Conservation (phyloP, 371 early-diverging fungal species). For the Choanephora cucurbitarum region DNA sequence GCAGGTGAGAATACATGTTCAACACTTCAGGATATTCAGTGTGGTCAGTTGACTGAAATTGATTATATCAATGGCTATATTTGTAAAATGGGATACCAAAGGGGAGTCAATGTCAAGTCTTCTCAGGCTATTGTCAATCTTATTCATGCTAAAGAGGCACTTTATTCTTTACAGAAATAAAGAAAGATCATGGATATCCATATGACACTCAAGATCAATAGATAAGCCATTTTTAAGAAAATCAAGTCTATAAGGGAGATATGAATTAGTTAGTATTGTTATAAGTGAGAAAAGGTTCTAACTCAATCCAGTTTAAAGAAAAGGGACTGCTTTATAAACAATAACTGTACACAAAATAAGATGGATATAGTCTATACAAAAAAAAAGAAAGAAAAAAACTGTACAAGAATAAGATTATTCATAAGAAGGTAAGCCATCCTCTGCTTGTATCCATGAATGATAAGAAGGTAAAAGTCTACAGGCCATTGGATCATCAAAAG, state of each 20-base stretch:
- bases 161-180: neutral
- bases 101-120: constrained; percentile 11
- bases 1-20: constrained; percentile 59
- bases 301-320: too few species aligned
- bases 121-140: constrained; percentile 31
- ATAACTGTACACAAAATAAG: too few species aligned
- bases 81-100: constrained; percentile 26
- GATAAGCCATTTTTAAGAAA: too few species aligned
- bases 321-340: too few species aligned
- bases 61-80: constrained; percentile 67
- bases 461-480: constrained; percentile 11
- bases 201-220: too few species aligned
- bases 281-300: too few species aligned
- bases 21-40: constrained; percentile 54
- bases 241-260: too few species aligned
- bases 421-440: constrained; percentile 21
- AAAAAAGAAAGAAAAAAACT: too few species aligned
- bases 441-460: neutral
- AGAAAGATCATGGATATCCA: too few species aligned
- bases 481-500: constrained; percentile 32
- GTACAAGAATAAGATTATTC: neutral
- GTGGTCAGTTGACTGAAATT: constrained; percentile 51
- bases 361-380: too few species aligned
- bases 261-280: too few species aligned
- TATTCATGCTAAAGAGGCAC: constrained; percentile 35